These are phyloP conservation scores for Diaporthe citri DNA, from an alignment of 2,329 filamentous ascomycete species.

Conservation along the genomic window DNA sequence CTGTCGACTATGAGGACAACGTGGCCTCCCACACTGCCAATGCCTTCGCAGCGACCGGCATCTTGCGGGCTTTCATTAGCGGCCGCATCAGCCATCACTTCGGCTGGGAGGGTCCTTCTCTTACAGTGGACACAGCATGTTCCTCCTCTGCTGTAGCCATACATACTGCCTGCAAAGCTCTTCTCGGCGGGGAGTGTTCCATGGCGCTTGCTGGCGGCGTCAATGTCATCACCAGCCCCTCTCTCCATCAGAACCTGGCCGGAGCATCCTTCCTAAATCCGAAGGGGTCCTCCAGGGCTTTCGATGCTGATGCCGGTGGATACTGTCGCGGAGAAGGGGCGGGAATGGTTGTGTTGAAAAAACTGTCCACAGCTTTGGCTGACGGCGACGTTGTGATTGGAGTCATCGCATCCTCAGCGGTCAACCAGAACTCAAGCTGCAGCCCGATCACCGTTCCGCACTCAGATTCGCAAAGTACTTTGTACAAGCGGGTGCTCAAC, in stretches of 20 bases:
- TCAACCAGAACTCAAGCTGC: constrained; percentile 52
- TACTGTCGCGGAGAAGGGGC: constrained; percentile 67
- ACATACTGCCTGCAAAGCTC: constrained; percentile 46
- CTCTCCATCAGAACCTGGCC: constrained; percentile 49
- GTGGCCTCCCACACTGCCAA: constrained; percentile 20
- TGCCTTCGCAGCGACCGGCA: constrained; percentile 29
- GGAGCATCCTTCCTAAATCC: constrained; percentile 56
- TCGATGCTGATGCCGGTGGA: constrained; percentile 62
- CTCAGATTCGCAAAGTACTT: constrained; percentile 43
- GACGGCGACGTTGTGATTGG: constrained; percentile 64
- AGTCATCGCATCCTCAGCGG: constrained; percentile 52
- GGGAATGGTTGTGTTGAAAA: constrained; percentile 63
- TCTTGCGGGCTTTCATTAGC: constrained; percentile 47
- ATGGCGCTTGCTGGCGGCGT: constrained; percentile 55
- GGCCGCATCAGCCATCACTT: constrained; percentile 57
- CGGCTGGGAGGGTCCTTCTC: constrained; percentile 56
- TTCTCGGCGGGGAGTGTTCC: constrained; percentile 48
- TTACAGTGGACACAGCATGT: constrained; percentile 56
- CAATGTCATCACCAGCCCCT: constrained; percentile 51
- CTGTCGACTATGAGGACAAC: constrained; percentile 36
- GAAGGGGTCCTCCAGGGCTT: constrained; percentile 61
- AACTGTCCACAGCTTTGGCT: constrained; percentile 60
- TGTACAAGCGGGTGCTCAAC: constrained; percentile 47
- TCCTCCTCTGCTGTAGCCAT: constrained; percentile 53
- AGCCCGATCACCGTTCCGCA: constrained; percentile 46